Base-by-base conservation (phyloP, 179 eudicot species). In the Corrigiola litoralis region DNA sequence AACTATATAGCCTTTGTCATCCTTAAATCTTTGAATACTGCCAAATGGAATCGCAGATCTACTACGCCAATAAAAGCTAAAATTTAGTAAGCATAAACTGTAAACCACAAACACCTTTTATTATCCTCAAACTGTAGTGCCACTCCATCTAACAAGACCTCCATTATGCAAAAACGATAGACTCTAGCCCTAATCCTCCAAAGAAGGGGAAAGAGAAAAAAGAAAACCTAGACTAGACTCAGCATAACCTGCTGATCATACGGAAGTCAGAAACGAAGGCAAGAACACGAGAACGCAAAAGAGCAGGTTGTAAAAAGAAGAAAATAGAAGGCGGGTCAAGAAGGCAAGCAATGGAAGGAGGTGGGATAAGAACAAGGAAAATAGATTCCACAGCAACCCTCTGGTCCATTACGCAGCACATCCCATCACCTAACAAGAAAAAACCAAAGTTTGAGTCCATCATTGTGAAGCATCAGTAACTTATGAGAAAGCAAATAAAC, bases 141-240 rank as follows among this genome's bases (percentile, higher is more conserved):
- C 53, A 66, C 69, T 66, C 18, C 61, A 70, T 71, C 74, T 46
- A 65, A 24, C 53, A 70, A 60, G 65, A 54, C 61, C 61, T 70
- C 68, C 57, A 44, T 13, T 38, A 59, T 45, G 64, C 25, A 28
- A 57, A 51, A 20, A 46, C 27, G 45, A 37, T 49, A 12, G 23
- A 53, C 55, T 42, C 67, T 54, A 71, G 29, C 25, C 68, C 65
- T 37, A 31, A 66, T 29, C 69, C 68, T 27, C 37, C 27, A 61
- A 54, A 54, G 41, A 20, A 38, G 28, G 13, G 2, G 1, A 37
- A 51, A 25, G 2, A 61, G 36, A 47, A 5, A 4, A 32, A 58
- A 32, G 9, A 53, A n/a, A 40, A 20, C 60, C 68, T 70, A 75
- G 33, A 46, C 72, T 51, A 58, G 25, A 64, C 34, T 7, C 57